phyloP scores from a whole-genome alignment of 495 filamentous ascomycete genomes.

The Trichoderma reesei region DNA sequence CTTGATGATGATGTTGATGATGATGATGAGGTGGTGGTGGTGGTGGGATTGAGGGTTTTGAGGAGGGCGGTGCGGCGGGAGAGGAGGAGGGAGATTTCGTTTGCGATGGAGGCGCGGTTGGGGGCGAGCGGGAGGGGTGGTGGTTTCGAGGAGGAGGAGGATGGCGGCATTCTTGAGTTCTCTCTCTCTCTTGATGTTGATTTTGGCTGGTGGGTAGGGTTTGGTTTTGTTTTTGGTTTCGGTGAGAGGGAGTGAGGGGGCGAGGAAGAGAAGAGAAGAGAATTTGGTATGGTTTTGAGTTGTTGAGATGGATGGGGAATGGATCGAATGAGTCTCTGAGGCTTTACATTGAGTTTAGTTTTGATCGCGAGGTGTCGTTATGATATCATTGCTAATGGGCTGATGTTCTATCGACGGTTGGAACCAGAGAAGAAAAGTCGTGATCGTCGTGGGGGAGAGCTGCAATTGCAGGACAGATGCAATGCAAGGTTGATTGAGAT shows the following conservation, averaged over 20 bases:
- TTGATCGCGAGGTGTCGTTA: no score
- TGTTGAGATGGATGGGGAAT: not conserved
- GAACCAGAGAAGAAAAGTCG: not conserved
- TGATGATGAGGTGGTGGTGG: not conserved
- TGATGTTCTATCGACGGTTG: no score
- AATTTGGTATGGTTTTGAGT: no score
- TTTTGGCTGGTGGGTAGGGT: not conserved
- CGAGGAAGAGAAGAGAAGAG: no score
- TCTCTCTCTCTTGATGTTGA: not conserved
- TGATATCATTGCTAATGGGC: no score
- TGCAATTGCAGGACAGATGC: no score
- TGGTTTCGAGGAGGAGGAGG: not conserved
- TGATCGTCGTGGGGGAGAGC: not conserved
- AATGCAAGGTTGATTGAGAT: no score
- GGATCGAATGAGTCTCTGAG: no score
- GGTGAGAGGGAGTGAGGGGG: no score
- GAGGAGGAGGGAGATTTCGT: constrained; percentile 5
- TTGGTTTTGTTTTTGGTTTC: not conserved
- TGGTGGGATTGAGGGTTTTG: not conserved
- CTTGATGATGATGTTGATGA: not conserved
- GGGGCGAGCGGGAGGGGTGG: constrained; percentile 4
- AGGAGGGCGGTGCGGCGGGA: not conserved
- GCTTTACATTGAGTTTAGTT: no score
- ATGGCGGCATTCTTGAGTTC: not conserved
- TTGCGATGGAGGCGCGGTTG: constrained; percentile 8